Base-by-base conservation (phyloP, 495 filamentous ascomycete species). In the Neurospora hispaniola region DNA sequence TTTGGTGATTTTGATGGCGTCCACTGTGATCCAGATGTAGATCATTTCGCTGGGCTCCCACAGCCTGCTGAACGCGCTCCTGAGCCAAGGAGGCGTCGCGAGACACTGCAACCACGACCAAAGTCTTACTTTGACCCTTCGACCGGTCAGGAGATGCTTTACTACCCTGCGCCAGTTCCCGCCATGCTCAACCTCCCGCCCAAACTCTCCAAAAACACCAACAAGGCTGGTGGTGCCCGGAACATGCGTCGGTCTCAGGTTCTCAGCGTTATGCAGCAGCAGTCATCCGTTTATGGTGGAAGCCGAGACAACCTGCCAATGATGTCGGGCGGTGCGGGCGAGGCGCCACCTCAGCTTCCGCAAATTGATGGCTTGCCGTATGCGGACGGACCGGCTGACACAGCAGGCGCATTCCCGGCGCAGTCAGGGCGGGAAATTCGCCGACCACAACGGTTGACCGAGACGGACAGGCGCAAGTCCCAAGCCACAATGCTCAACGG, bases 1-100 rank as follows among this genome's bases (percentile, higher is more conserved):
- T 99, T 98, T 84, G 88, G 86, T 11, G 93, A 97, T 79, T 99
- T 99, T 77, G 96, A 98, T 83, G 96, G 96, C 70, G 94, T 94
- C 14, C 95, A 99, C 81, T 94, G 89, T 78, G 84, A 89, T 39
- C 87, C 85, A n/a, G 84, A 86, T 27, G 71, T 76, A 8, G 77
- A 77, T 41, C 76, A 80, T 2, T 79, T 82, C 66, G 76, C 77
- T 14, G 74, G 74, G 18, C 76, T 75, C 11, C 75, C 72, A 1
- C 70, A 73, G 54, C 71, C 70, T 10, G 73, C 72, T 23, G 39
- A 77, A 4, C 68, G 46, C 35, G 69, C 71, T 0, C 74, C 74
- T 20, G 73, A 78, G 20, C 73, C 78, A 41, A 27, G 54, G 54
- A 62, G 12, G 54, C 54, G 54, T 62, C 54, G 54, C 23, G 54